These are phyloP conservation scores for Dendrobium chrysotoxum DNA, from an alignment of 106 monocot species.

Conservation along the genomic window DNA sequence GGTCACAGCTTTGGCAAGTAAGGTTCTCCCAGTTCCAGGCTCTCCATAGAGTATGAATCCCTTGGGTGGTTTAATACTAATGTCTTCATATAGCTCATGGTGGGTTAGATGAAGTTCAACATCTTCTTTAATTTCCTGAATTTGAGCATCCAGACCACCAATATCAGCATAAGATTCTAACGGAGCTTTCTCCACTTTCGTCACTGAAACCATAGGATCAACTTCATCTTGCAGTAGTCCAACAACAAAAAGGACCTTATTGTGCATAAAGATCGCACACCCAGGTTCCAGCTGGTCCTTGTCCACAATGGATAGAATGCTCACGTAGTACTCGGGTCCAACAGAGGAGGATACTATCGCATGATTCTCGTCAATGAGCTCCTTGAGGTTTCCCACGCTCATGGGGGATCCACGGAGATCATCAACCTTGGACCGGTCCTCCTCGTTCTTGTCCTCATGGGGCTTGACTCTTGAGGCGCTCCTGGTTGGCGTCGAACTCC, in stretches of 20 bases:
- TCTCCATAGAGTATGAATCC: slow-evolving; percentile 97
- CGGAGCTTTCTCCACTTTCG: slow-evolving; percentile 98
- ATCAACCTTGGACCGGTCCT: slow-evolving; percentile 95
- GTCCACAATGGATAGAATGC: slow-evolving; percentile 91
- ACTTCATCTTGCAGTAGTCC: slow-evolving; percentile 96
- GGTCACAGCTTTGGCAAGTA: slow-evolving; percentile 93
- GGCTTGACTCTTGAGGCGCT: slow-evolving; percentile 84
- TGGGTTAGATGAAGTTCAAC: slow-evolving; percentile 95
- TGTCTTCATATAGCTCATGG: slow-evolving; percentile 95
- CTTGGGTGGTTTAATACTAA: slow-evolving; percentile 91
- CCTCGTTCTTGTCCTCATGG: slow-evolving; percentile 93
- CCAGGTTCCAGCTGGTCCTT: slow-evolving; percentile 99
- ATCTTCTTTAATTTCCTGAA: slow-evolving; percentile 96
- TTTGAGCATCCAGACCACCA: slow-evolving; percentile 92
- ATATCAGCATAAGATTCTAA: slow-evolving; percentile 97
- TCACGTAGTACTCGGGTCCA: slow-evolving; percentile 94
- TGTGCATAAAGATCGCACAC: slow-evolving; percentile 96
- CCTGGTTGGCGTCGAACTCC: slow-evolving; percentile 90
- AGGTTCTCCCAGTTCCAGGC: slow-evolving; percentile 92
- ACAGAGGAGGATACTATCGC: slow-evolving; percentile 93
- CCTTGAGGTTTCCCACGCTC: slow-evolving; percentile 96
- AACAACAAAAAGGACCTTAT: slow-evolving; percentile 96
- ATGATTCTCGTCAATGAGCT: slow-evolving; percentile 97
- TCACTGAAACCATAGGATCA: slow-evolving; percentile 97
- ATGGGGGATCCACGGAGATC: slow-evolving; percentile 89